These are phyloP conservation scores for Nasturtium officinale DNA, from an alignment of 345 rosid species.

Conservation along the genomic window DNA sequence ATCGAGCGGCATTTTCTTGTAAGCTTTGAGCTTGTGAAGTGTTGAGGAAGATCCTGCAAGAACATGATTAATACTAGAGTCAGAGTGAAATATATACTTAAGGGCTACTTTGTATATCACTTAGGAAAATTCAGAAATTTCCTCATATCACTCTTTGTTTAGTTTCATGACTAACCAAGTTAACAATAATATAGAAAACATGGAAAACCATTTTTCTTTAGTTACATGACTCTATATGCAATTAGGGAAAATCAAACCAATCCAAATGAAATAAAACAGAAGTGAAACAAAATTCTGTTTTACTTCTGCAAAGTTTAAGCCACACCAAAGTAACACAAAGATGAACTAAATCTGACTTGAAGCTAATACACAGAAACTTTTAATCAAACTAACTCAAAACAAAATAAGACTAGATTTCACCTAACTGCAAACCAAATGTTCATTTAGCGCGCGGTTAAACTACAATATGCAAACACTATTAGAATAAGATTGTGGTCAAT, in stretches of 20 bases:
- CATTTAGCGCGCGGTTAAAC: no score
- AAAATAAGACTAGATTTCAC: no score
- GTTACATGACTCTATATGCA: not conserved
- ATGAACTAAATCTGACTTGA: no score
- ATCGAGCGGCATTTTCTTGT: not conserved
- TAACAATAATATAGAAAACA: not conserved
- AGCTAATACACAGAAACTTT: no score
- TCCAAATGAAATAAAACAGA: not conserved
- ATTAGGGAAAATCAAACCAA: not conserved
- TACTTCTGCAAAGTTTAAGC: not conserved
- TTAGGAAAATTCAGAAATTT: not conserved
- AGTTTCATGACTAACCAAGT: constrained; percentile 4
- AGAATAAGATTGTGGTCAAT: not conserved
- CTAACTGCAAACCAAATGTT: no score
- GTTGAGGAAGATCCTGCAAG: constrained; percentile 6
- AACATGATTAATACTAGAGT: not conserved
- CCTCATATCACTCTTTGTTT: not conserved
- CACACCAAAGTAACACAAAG: no score
- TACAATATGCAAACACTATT: no score
- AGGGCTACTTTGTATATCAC: not conserved
- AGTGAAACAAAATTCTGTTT: not conserved
- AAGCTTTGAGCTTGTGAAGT: constrained; percentile 6
- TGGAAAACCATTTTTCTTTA: not conserved
- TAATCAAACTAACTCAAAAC: no score
- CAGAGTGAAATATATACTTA: not conserved